Percentiles rank a stretch among this genome's conserved stretches.
These are phyloP conservation scores for Graphilbum ipis-grandicollis DNA, from an alignment of 2,329 filamentous ascomycete genomes.

Conservation along the genomic window DNA sequence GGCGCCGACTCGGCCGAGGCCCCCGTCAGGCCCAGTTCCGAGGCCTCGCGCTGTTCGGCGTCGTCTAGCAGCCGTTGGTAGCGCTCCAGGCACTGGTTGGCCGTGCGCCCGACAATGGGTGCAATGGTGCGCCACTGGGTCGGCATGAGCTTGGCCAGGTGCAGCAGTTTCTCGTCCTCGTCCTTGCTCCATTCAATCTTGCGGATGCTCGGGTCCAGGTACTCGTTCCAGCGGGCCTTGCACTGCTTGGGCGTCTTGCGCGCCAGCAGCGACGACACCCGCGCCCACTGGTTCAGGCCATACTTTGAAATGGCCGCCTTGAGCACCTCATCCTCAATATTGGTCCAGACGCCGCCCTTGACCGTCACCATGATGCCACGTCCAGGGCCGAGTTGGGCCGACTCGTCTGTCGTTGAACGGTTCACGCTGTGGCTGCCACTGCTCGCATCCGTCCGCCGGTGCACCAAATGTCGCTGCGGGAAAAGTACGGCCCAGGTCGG, in stretches of 20 bases:
- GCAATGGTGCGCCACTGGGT: slow-evolving; percentile 99
- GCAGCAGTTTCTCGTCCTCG: slow-evolving; percentile 92
- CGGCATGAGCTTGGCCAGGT: slow-evolving; percentile 95
- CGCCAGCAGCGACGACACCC: slow-evolving; percentile 88
- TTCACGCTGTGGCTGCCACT: too few relatives aligned
- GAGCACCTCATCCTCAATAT: slow-evolving; percentile 86
- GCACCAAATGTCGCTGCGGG: too few relatives aligned
- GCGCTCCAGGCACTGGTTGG: slow-evolving; percentile 90
- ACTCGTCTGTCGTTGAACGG: too few relatives aligned
- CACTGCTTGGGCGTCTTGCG: slow-evolving; percentile 98
- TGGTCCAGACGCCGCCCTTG: slow-evolving; percentile 60
- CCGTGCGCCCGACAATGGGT: slow-evolving; percentile 87
- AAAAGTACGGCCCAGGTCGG: too few relatives aligned
- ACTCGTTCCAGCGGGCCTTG: slow-evolving; percentile 96
- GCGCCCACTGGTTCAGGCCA: slow-evolving; percentile 93
- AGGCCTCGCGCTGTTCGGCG: slow-evolving; percentile 73
- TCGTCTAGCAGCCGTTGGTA: slow-evolving; percentile 96
- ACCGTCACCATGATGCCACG: slow-evolving; percentile 50
- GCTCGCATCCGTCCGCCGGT: too few relatives aligned
- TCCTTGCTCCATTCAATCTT: slow-evolving; percentile 99
- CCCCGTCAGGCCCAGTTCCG: slow-evolving; percentile 66
- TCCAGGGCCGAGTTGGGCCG: too few relatives aligned
- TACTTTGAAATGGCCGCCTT: slow-evolving; percentile 92
- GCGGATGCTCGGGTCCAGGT: slow-evolving; percentile 92
- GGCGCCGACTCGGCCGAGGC: slow-evolving; percentile 76